Base-by-base conservation (phyloP, 805 yeast genomes). In the Wickerhamomyces chaumierensis region DNA sequence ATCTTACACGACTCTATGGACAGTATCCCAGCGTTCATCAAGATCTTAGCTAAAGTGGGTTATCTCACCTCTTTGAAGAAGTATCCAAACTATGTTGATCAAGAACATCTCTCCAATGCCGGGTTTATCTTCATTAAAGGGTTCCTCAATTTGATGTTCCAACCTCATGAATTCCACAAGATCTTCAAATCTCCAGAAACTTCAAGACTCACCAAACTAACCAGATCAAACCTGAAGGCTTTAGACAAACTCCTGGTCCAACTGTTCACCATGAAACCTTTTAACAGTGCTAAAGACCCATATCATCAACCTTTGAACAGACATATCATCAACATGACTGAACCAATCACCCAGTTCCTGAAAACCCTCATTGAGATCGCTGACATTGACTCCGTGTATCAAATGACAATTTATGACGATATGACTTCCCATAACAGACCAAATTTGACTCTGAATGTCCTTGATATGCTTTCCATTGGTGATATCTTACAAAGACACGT, bases 221-320 rank as follows among this genome's bases (percentile, higher is more conserved):
- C 23, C 67, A 69, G 36, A 86, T 4, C 9, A 18, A 15, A 84
- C 51, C 57, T 86, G 40, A 50, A 58, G 16, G 72, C 73, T 39
- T 62, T 84, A 35, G 61, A 76, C 25, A 69, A 76, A 40, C 73
- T 81, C 11, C 49, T 85, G 37, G 62, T 70, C 25, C 94, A 84
- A 55, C 56, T 82, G 29, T 78, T 81, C 18, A 57, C 76, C 4
- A 75, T 85, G 77, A 68, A 70, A 44, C 74, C 83, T 2, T 85
- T 86, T n/a, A n/a, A n/a, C 59, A 72, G 71, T 13, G 46, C 60
- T 1, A 68, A 68, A 21, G 77, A 81, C 46, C 73, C 78, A 36
- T 85, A 75, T 55, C 58, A 85, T 48, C 87, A 82, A 52, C 94
- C 95, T 1, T 63, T 85, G 52, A 83, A 83, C 55, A 88, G 81